These are phyloP conservation scores for Podaxis mareebaensis DNA, from an alignment of 768 basidiomycete species.

Conservation along the genomic window DNA sequence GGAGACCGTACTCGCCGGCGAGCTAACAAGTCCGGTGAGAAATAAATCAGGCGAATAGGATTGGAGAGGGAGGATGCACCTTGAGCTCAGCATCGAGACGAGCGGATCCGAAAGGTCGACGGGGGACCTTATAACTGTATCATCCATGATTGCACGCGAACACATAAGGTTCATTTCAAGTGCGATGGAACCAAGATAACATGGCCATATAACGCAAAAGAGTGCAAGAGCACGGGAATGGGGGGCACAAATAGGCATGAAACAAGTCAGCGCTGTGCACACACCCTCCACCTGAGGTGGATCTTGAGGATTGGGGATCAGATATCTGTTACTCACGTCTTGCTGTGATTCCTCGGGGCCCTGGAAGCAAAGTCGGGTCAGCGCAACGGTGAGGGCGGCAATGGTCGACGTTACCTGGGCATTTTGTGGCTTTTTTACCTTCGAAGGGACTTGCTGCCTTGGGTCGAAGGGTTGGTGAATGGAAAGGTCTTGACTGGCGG, in stretches of 20 bases:
- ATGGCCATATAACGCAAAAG: conserved; percentile 20
- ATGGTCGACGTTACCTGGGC: conserved; percentile 68
- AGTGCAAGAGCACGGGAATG: conserved; percentile 46
- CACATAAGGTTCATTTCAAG: background rate
- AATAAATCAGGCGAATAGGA: background rate
- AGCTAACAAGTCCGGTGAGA: conserved; percentile 52
- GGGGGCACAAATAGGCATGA: conserved; percentile 57
- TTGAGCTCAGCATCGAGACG: conserved; percentile 99
- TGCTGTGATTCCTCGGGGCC: conserved; percentile 90
- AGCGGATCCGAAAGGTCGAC: conserved; percentile 94
- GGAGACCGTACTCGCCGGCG: conserved; percentile 99
- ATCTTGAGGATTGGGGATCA: conserved; percentile 49
- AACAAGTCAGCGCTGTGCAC: conserved; percentile 54
- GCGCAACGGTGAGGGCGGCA: conserved; percentile 16
- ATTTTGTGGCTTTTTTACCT: conserved; percentile 59
- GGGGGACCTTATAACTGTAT: conserved; percentile 96
- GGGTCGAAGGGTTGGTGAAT: conserved; percentile 4
- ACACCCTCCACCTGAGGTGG: conserved; percentile 69
- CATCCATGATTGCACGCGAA: conserved; percentile 16
- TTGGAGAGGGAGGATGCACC: conserved; percentile 45
- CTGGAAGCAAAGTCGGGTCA: conserved; percentile 41
- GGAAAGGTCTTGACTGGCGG: conserved; percentile 18
- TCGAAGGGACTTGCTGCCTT: conserved; percentile 41
- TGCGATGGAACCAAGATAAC: conserved; percentile 3
- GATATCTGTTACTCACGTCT: conserved; percentile 74